These are phyloP conservation scores for Acanthamoeba triangularis DNA, from an alignment of 208 protist species.

Conservation along the genomic window DNA sequence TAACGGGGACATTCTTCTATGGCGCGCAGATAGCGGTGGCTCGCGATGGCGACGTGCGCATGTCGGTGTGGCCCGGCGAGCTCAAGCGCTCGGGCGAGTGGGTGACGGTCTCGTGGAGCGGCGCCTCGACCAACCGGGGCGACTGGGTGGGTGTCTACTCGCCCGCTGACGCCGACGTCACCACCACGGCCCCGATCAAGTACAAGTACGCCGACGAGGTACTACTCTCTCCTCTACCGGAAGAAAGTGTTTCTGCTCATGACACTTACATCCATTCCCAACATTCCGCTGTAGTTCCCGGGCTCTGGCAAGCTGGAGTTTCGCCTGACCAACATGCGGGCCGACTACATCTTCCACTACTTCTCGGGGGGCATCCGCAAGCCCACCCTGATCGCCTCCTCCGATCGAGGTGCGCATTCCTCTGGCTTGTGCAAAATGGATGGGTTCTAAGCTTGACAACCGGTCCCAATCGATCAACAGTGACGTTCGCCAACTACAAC, in stretches of 20 bases:
- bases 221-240: no score
- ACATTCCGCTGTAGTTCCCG: no score
- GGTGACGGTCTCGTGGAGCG: neutral
- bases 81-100: neutral
- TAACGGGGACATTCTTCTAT: neutral
- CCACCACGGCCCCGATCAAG: neutral
- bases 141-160: constrained; percentile 31
- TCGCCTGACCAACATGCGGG: constrained; percentile 2
- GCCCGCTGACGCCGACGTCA: neutral
- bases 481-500: constrained; percentile 15
- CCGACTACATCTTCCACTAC: neutral
- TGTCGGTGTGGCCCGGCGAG: neutral
- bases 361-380: neutral
- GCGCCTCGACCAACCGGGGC: neutral
- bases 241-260: no score
- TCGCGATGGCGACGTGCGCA: neutral
- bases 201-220: constrained; percentile 43
- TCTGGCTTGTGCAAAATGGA: neutral
- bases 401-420: neutral
- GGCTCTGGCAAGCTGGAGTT: no score
- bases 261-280: no score
- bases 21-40: neutral
- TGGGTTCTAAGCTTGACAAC: neutral
- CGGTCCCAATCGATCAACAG: neutral
- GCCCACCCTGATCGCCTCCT: neutral